Base-by-base conservation (phyloP, 805 yeast species). In the Candida nonsorbophila region DNA sequence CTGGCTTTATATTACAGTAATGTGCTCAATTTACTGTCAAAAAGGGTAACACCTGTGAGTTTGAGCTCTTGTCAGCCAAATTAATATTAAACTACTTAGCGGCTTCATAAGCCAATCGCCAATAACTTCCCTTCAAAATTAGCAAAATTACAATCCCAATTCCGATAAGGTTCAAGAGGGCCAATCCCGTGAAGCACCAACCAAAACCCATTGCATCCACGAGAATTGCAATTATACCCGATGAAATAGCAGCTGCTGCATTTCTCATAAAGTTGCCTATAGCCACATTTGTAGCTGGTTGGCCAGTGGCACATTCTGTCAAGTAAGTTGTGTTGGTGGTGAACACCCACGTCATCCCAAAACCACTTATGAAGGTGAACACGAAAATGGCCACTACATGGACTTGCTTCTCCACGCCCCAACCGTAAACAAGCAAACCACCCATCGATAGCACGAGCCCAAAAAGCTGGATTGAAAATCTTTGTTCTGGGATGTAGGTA, bases 301-400 rank as follows among this genome's bases (percentile, higher is more conserved):
- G 72, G 2, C 60, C 64, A 4, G 66, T 54, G 8, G 70, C 54
- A 21, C 72, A 55, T 36, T 74, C 79, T 1, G 77, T 65, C 27
- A 73, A 44, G 42, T 73, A 74, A 0, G 79, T 69, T 35, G 74
- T 72, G 3, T 69, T 68, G 0, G 72, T 63, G 13, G 70, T 68
- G 35, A 72, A 69, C 17, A 71, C 68, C 70, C 77, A 73, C 0
- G 78, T 69, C 59, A 72, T 60, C 1, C 79, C 78, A 41, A 70
- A 68, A 0, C 77, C 76, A 17, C 56, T 53, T 4, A 72, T 42
- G 34, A 69, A 71, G 0, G 69, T 48, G 35, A 67, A 66, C 4
- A 68, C 54, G 29, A 69, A 61, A 3, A 71, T 55, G 5, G 62
- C 37, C 0, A 49, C 62, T 19, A 68, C 51, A 29, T 40, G 37